Evolutionary conservation across 495 filamentous ascomycete species (phyloP), one percentile per base, ranked within the genome.

Genomic region (Hamigera avellanea): DNA sequence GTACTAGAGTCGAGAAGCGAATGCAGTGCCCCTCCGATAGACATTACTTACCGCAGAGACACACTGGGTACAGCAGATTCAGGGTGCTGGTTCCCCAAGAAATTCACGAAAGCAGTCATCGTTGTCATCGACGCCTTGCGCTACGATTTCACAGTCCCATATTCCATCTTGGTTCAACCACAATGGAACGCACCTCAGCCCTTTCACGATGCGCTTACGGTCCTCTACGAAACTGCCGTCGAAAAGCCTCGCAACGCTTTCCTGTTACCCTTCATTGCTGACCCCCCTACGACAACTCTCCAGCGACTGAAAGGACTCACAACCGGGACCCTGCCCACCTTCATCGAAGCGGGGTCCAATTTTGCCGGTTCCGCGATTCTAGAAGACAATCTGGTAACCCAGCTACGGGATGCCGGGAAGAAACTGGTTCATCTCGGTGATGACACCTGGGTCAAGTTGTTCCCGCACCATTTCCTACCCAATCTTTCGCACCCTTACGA

Each of bases 331-430:
- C 57, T 98, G 39, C 91, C 91, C 10, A 95, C 91, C 3, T 95
- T 98, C 53, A 67, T 95, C 19, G 91, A 98, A 55, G 72, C 81
- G 8, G 91, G 91, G 2, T 93, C 84, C 16, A 96, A 89, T 58
- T 98, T 98, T 52, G 85, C 88, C 5, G 91, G 91, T 4, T 91
- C 83, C 13, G 83, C 86, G n/a, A 95, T 98, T 49, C 86, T 95
- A 36, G 91, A 98, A 59, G 91, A 98, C 53, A 98, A 96, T 45
- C 49, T 98, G 28, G 67, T 98, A 16, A 79, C 78, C 47, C 91
- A 96, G 53, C 55, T 95, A 44, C 76, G 73, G 39, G 65, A 75
- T 34, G 78, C 80, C 9, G 86, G 86, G 8, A 93, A 86, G 66
- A 81, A 70, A 40, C 70, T 96, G 33, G 93, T 87, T 17, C 93